Evolutionary conservation across 306 rosid genomes (phyloP), one percentile per base, ranked within the genome.

Genomic region (Castanospermum australe): DNA sequence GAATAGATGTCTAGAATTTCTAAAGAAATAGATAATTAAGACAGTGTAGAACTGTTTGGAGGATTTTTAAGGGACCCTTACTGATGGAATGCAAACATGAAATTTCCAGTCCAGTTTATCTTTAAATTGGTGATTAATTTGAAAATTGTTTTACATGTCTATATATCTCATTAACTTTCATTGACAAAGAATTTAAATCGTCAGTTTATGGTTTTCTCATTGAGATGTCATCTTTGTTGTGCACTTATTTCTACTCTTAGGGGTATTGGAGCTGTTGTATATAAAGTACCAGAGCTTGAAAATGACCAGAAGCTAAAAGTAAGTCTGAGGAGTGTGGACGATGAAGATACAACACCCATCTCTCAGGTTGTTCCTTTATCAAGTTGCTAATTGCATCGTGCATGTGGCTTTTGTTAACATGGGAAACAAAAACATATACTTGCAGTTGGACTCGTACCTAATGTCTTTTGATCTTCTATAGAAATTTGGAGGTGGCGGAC

Each of bases 401-500:
- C 39, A 6, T 63, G 17, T 15, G 5, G 35, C 45, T 71, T 12
- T n/a, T 61, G 42, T 39, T 69, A 61, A 47, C 74, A 50, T 66
- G 62, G 41, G 1, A 15, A 8, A 39, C 14, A 22, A n/a, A 52
- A 8, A 54, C 42, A 74, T 39, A 14, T 47, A 65, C 45, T 50
- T 81, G 38, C 54, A n/a, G 60, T 28, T 52, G 50, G 20, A 67
- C n/a, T 32, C 41, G 75, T 51, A 78, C 25, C 62, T 78, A 71
- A 64, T 9, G 25, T 66, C 12, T 32, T 72, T 80, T 60, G 50
- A 42, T 79, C 22, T 42, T 28, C 50, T 79, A 5, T 78, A 92
- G 98, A 87, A 81, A 77, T 92, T 87, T 67, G 94, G 94, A 84
- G 99, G 97, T 8, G 97, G 96, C 69, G 99, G 99, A 47, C 97